These are phyloP conservation scores for Phyllosticta citribraziliensis DNA, from an alignment of 2,329 filamentous ascomycete species.

Conservation along the genomic window DNA sequence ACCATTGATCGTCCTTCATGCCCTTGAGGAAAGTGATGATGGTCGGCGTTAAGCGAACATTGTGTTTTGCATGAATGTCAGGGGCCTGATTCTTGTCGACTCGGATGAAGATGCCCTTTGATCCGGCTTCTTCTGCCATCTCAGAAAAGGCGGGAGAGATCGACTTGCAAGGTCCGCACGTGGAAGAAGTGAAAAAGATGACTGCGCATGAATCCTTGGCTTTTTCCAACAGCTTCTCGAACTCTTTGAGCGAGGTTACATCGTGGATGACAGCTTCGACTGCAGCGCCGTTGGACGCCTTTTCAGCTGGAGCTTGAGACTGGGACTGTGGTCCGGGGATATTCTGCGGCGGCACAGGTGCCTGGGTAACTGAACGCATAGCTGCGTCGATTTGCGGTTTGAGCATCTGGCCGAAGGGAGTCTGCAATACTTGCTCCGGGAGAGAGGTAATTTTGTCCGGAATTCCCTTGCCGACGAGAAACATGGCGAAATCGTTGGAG, in stretches of 20 bases:
- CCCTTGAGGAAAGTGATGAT: conserved; percentile 79
- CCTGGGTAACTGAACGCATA: conserved; percentile 54
- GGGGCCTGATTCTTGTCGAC: conserved; percentile 64
- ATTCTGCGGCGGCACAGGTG: conserved; percentile 35
- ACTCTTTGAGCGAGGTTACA: conserved; percentile 47
- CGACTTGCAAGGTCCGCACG: conserved; percentile 73
- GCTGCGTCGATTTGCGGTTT: conserved; percentile 62
- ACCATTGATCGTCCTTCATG: conserved; percentile 68
- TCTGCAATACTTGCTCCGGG: conserved; percentile 74
- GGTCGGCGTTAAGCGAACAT: conserved; percentile 70
- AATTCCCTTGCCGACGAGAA: conserved; percentile 79
- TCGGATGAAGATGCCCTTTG: conserved; percentile 66
- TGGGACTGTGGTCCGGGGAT: conserved; percentile 10
- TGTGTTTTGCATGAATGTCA: conserved; percentile 55
- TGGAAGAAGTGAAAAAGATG: conserved; percentile 87
- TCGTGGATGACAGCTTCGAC: conserved; percentile 45
- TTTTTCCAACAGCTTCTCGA: conserved; percentile 50
- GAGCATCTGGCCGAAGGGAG: conserved; percentile 81
- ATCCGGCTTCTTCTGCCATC: conserved; percentile 61
- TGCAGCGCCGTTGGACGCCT: conserved; percentile 2
- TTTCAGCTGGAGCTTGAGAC: conserved; percentile 3
- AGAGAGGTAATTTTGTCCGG: conserved; percentile 78
- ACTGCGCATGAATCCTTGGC: conserved; percentile 62
- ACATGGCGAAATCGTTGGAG: conserved; percentile 82
- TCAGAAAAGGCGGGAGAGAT: conserved; percentile 76